phyloP scores from a whole-genome alignment of 1,284 basidiomycete species.

The Cutaneotrichosporon dermatis region DNA sequence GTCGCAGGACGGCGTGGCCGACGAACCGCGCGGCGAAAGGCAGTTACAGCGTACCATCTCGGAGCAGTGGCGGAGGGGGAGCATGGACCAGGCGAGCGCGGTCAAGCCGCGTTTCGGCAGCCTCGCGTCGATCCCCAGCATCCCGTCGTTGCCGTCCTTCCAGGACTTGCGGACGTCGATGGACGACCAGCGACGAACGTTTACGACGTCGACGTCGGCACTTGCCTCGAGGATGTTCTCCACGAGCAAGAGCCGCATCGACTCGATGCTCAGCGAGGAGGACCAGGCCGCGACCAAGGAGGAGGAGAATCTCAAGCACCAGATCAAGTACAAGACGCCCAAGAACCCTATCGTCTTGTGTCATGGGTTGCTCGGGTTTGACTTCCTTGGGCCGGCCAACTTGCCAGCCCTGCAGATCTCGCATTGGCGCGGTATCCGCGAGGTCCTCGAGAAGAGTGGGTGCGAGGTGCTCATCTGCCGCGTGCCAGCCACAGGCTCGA shows the following conservation, averaged over 20 bases:
- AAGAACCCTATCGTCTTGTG: slow-evolving; percentile 85
- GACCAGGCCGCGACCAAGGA: slow-evolving; percentile 57
- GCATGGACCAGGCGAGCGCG: slow-evolving; percentile 1
- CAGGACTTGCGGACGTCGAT: not conserved
- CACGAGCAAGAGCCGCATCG: slow-evolving; percentile 53
- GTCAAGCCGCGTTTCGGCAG: slow-evolving; percentile 1
- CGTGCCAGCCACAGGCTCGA: slow-evolving; percentile 83
- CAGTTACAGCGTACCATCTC: slow-evolving; percentile 45
- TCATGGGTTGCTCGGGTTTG: slow-evolving; percentile 85
- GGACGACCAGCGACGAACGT: slow-evolving; percentile 5
- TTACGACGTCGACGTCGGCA: slow-evolving; percentile 3
- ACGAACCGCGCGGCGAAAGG: slow-evolving; percentile 13
- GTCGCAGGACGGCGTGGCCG: not conserved
- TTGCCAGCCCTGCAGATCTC: slow-evolving; percentile 63
- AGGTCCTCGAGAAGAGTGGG: slow-evolving; percentile 80
- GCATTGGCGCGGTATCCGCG: slow-evolving; percentile 92
- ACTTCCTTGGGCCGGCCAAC: slow-evolving; percentile 49
- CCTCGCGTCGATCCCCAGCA: not conserved
- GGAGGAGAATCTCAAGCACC: slow-evolving; percentile 57
- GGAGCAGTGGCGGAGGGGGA: slow-evolving; percentile 16
- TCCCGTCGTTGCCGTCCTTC: slow-evolving; percentile 2
- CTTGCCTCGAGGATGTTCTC: slow-evolving; percentile 4
- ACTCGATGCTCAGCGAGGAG: slow-evolving; percentile 58
- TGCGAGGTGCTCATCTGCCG: slow-evolving; percentile 86
- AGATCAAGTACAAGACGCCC: slow-evolving; percentile 70